Percentiles rank a stretch among this genome's conserved stretches.
Evolutionary conservation across 1,139 yeast species (phyloP).

Genomic region (Scheffersomyces lignicola): DNA sequence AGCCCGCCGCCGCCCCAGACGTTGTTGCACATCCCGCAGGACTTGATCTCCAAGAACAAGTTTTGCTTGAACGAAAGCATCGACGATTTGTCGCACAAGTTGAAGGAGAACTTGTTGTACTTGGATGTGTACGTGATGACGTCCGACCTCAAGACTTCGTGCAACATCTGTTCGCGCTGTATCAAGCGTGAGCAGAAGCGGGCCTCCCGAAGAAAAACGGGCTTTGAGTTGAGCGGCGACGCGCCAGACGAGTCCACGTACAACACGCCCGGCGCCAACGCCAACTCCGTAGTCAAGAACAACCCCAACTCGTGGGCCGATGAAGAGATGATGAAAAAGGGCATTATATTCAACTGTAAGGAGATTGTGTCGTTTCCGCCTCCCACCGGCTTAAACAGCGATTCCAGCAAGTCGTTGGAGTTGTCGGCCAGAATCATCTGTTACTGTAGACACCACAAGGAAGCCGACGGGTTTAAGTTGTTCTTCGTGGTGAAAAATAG

Average conservation of each 20-base stretch:
- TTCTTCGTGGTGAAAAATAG: conserved; percentile 68
- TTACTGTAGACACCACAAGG: conserved; percentile 93
- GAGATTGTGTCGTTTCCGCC: conserved; percentile 80
- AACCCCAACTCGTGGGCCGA: conserved; percentile 71
- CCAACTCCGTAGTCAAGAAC: conserved; percentile 31
- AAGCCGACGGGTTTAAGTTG: conserved; percentile 74
- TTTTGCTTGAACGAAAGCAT: conserved; percentile 59
- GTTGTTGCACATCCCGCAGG: conserved; percentile 77
- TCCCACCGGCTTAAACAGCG: conserved; percentile 46
- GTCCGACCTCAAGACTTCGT: conserved; percentile 50
- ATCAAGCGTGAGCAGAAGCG: conserved; percentile 89
- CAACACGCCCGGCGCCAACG: conserved; percentile 6
- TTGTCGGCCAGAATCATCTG: conserved; percentile 88
- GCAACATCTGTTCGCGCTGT: conserved; percentile 84
- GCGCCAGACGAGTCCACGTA: conserved; percentile 6
- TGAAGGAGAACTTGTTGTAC: conserved; percentile 54
- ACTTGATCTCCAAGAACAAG: conserved; percentile 83
- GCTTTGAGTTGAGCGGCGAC: conserved; percentile 27
- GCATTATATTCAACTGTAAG: conserved; percentile 86
- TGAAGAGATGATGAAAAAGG: conserved; percentile 70
- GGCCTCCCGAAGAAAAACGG: conserved; percentile 83
- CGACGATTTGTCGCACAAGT: conserved; percentile 41
- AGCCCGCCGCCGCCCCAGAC: conserved; percentile 74
- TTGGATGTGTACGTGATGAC: conserved; percentile 71
- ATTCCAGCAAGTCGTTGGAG: conserved; percentile 52